Conservation (phyloP, 2,329 filamentous ascomycete species). For the Rutstroemia sp. region DNA sequence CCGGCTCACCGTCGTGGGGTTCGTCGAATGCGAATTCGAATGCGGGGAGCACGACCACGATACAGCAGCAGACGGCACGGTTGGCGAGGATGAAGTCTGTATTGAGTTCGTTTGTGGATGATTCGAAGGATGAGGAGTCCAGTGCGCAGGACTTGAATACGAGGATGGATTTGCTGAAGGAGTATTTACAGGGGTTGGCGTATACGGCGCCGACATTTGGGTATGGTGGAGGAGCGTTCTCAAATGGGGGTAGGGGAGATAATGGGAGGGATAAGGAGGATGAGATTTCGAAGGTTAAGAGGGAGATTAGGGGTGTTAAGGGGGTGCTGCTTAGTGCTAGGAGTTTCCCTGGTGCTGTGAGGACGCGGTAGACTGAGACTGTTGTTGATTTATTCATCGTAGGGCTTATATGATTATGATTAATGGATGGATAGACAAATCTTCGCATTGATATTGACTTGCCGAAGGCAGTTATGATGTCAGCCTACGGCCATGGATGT, state of each 20-base stretch:
- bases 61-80: constrained; percentile 31
- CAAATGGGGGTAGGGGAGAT: constrained; percentile 25
- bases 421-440: background rate
- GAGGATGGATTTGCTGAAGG: constrained; percentile 44
- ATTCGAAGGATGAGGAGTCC: constrained; percentile 17
- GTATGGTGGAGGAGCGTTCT: constrained; percentile 27
- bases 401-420: constrained; percentile 9
- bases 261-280: constrained; percentile 42
- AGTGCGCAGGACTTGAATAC: constrained; percentile 18
- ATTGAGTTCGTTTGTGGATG: constrained; percentile 45
- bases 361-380: constrained; percentile 5
- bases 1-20: constrained; percentile 16
- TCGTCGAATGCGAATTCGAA: constrained; percentile 21
- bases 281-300: constrained; percentile 65
- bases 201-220: constrained; percentile 34
- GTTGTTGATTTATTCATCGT: no score
- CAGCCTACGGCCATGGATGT: background rate
- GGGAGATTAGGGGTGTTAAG: constrained; percentile 72
- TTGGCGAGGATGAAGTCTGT: constrained; percentile 42
- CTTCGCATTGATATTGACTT: background rate
- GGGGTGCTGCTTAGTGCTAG: constrained; percentile 68
- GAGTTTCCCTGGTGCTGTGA: constrained; percentile 50
- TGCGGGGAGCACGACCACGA: constrained; percentile 18
- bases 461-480: no score
- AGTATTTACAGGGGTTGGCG: constrained; percentile 57